Evolutionary conservation across 1,284 basidiomycete species (phyloP).

Genomic region (Mycena sp.): DNA sequence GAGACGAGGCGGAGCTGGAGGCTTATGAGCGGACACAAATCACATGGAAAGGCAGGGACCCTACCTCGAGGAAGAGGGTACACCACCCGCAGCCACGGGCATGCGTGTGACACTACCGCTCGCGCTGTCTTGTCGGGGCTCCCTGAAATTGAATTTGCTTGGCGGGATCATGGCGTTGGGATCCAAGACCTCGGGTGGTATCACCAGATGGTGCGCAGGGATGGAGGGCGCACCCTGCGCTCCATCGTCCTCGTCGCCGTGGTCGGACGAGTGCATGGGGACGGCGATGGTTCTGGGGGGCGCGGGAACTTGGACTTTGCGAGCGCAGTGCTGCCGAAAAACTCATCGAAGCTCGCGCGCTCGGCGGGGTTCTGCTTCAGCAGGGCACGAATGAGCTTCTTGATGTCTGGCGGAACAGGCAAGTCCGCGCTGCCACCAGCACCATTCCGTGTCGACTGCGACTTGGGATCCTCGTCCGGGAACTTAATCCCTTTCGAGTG

Average conservation of each 20-base stretch:
- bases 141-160: slow-evolving; percentile 78
- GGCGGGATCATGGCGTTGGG: slow-evolving; percentile 82
- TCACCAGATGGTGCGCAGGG: slow-evolving; percentile 72
- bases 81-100: slow-evolving; percentile 24
- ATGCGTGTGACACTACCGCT: slow-evolving; percentile 35
- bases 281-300: slow-evolving; percentile 46
- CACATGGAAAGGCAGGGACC: background rate
- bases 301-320: slow-evolving; percentile 82
- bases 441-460: slow-evolving; percentile 42
- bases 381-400: slow-evolving; percentile 85
- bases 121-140: slow-evolving; percentile 40
- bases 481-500: slow-evolving; percentile 88
- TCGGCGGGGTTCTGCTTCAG: slow-evolving; percentile 88
- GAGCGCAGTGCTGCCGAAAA: slow-evolving; percentile 85
- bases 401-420: slow-evolving; percentile 80
- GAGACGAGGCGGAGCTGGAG: slow-evolving; percentile 28
- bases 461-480: slow-evolving; percentile 83
- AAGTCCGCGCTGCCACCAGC: slow-evolving; percentile 55
- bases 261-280: slow-evolving; percentile 16
- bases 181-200: slow-evolving; percentile 80
- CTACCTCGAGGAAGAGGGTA: slow-evolving; percentile 24
- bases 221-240: slow-evolving; percentile 47
- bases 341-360: slow-evolving; percentile 91
- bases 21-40: background rate
- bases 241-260: slow-evolving; percentile 19